Conservation (phyloP, 208 protist species). For the Porcisia hertigi region DNA sequence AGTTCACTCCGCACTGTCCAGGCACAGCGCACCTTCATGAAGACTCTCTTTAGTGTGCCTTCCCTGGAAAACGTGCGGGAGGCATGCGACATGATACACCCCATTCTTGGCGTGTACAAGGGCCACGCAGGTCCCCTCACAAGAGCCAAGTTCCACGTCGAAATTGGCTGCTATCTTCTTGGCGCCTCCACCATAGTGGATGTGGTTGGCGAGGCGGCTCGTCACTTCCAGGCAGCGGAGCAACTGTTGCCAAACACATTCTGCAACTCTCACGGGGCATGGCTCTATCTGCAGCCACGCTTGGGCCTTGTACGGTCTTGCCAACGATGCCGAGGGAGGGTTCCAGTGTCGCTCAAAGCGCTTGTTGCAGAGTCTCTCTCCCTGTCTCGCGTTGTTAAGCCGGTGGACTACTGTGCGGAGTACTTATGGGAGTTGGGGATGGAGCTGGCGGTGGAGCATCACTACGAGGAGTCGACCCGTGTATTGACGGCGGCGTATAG, state of each 20-base stretch:
- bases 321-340: constrained; percentile 24
- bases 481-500: constrained; percentile 44
- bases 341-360: constrained; percentile 31
- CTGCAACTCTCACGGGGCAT: constrained; percentile 43
- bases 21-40: constrained; percentile 33
- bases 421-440: constrained; percentile 80
- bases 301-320: constrained; percentile 61
- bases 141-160: constrained; percentile 60
- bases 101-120: constrained; percentile 49
- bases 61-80: constrained; percentile 42
- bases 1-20: constrained; percentile 47
- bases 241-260: constrained; percentile 40
- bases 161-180: constrained; percentile 74
- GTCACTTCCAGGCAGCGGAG: constrained; percentile 51
- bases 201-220: constrained; percentile 38
- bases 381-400: constrained; percentile 42
- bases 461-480: constrained; percentile 44
- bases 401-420: constrained; percentile 63
- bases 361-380: constrained; percentile 50
- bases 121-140: constrained; percentile 53
- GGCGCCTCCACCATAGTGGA: constrained; percentile 29
- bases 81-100: constrained; percentile 35
- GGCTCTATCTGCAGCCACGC: constrained; percentile 66
- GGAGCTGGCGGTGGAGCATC: constrained; percentile 52
- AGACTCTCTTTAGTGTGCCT: constrained; percentile 38